Percentiles rank a stretch among this genome's conserved stretches.
phyloP scores from a whole-genome alignment of 139 green algal species.

The Tetradesmus obliquus region DNA sequence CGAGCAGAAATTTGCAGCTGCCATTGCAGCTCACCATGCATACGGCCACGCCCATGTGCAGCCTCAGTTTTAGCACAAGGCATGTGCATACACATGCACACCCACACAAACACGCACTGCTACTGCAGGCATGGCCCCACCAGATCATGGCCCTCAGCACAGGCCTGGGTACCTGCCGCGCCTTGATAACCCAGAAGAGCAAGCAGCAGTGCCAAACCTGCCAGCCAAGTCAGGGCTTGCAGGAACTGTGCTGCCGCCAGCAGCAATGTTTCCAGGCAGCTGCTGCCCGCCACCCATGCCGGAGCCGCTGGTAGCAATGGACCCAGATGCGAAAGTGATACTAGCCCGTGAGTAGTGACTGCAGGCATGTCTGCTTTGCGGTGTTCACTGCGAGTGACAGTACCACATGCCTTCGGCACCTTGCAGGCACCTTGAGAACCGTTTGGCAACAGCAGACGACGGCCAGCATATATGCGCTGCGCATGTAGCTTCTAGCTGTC shows the following conservation, averaged over 20 bases:
- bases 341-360: constrained; percentile 1
- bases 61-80: not conserved
- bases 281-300: constrained; percentile 51
- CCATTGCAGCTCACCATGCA: not conserved
- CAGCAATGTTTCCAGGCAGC: constrained; percentile 46
- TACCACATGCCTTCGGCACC: too few relatives aligned
- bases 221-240: constrained; percentile 51
- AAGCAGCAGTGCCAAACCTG: constrained; percentile 52
- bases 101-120: not conserved
- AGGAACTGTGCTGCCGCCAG: constrained; percentile 52
- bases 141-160: constrained; percentile 45
- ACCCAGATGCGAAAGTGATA: not conserved
- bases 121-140: not conserved
- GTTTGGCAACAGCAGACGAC: too few relatives aligned
- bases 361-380: too few relatives aligned
- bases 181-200: not conserved
- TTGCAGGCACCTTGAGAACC: too few relatives aligned
- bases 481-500: too few relatives aligned
- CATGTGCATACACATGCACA: not conserved
- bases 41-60: not conserved
- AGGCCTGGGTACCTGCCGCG: constrained; percentile 50
- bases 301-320: constrained; percentile 47
- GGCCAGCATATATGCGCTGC: too few relatives aligned
- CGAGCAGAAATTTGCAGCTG: not conserved
- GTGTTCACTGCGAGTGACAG: too few relatives aligned